Conservation (phyloP, 768 basidiomycete genomes). For the Boletus rex-veris region DNA sequence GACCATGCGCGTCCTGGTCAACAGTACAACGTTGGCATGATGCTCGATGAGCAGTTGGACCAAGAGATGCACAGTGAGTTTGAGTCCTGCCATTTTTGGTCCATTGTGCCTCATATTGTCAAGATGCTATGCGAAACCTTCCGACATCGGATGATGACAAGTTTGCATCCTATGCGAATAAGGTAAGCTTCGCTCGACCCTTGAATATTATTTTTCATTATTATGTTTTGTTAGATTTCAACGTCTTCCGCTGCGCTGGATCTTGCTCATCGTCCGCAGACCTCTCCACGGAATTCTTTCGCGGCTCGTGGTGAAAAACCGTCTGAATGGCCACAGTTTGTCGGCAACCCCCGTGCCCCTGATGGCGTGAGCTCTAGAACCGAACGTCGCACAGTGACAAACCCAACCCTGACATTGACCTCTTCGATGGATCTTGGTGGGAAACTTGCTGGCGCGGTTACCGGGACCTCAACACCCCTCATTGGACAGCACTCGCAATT, state of each 20-base stretch:
- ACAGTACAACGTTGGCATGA: slow-evolving; percentile 79
- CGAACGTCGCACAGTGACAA: slow-evolving; percentile 72
- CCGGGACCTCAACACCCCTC: slow-evolving; percentile 63
- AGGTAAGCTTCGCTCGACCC: slow-evolving; percentile 43
- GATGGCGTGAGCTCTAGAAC: slow-evolving; percentile 52
- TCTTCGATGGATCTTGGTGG: slow-evolving; percentile 49
- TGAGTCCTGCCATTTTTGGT: slow-evolving; percentile 1
- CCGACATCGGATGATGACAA: slow-evolving; percentile 91
- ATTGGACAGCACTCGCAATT: slow-evolving; percentile 58
- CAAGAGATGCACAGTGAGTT: slow-evolving; percentile 89
- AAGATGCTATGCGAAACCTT: slow-evolving; percentile 85
- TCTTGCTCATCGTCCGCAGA: slow-evolving; percentile 84
- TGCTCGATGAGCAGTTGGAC: slow-evolving; percentile 91
- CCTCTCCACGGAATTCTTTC: slow-evolving; percentile 64
- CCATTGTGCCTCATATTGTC: slow-evolving; percentile 15
- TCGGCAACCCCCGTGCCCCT: slow-evolving; percentile 55
- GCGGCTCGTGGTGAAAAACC: slow-evolving; percentile 62
- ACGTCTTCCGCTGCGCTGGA: slow-evolving; percentile 91
- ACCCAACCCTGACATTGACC: slow-evolving; percentile 65
- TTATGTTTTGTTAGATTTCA: slow-evolving; percentile 53
- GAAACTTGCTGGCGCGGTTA: slow-evolving; percentile 45
- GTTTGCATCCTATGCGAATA: slow-evolving; percentile 60
- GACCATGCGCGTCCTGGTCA: slow-evolving; percentile 59
- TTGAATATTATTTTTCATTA: slow-evolving; percentile 2
- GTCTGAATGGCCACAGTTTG: slow-evolving; percentile 94